Evolutionary conservation across 768 basidiomycete genomes (phyloP).

Genomic region (Suillus ampliporus): DNA sequence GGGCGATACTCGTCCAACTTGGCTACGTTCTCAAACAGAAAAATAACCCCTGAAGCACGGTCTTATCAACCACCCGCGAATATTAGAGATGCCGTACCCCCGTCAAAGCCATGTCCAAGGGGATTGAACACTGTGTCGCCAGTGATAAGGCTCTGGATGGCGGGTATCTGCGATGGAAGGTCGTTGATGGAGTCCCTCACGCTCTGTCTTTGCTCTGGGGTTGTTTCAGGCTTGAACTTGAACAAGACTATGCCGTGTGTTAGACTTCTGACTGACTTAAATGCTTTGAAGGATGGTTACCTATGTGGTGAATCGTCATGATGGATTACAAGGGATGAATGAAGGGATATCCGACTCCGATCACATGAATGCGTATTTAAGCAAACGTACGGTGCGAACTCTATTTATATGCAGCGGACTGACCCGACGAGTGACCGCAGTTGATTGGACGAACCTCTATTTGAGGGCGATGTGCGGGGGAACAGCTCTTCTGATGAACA

Average conservation of each 20-base stretch:
- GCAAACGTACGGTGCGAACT: not conserved
- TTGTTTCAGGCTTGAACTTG: conserved; percentile 27
- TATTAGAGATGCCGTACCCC: conserved; percentile 20
- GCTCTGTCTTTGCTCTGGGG: conserved; percentile 14
- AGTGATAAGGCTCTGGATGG: conserved; percentile 18
- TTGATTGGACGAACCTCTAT: too few relatives aligned
- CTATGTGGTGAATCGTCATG: conserved; percentile 21
- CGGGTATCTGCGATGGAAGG: conserved; percentile 25
- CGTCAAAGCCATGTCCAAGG: conserved; percentile 28
- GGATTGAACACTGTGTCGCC: conserved; percentile 25
- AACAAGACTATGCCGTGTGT: conserved; percentile 20
- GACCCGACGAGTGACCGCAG: too few relatives aligned
- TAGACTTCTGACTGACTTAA: not conserved
- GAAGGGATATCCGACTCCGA: not conserved
- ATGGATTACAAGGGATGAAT: not conserved
- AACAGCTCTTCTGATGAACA: not conserved
- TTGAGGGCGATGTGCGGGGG: not conserved
- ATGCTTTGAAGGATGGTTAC: conserved; percentile 12
- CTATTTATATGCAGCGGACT: too few relatives aligned
- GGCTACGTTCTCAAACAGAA: conserved; percentile 26
- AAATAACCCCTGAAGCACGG: conserved; percentile 23
- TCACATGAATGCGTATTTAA: conserved; percentile 1
- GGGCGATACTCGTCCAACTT: conserved; percentile 18
- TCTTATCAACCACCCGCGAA: not conserved
- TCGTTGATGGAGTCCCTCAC: conserved; percentile 9